phyloP scores from a whole-genome alignment of 805 yeast genomes.

The Suhomyces tanzawaensis region DNA sequence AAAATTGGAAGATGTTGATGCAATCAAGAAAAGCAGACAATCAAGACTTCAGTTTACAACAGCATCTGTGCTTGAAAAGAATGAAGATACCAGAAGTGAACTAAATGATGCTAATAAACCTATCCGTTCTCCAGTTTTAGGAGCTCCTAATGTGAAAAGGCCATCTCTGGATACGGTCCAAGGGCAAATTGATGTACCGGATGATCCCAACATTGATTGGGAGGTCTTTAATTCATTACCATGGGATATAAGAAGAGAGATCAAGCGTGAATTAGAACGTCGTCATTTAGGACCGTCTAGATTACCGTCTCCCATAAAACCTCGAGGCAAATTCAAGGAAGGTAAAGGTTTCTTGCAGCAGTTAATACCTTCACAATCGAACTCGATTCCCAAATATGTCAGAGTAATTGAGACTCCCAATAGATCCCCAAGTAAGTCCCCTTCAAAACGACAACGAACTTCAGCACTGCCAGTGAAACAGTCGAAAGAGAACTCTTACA shows the following conservation, averaged over 20 bases:
- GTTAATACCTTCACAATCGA: conserved; percentile 32
- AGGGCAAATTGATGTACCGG: background rate
- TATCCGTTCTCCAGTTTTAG: no score
- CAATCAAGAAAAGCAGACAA: conserved; percentile 20
- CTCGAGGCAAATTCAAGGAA: no score
- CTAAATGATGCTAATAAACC: background rate
- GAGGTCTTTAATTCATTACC: conserved; percentile 68
- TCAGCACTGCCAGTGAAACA: conserved; percentile 15
- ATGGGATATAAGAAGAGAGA: conserved; percentile 58
- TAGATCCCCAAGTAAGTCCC: conserved; percentile 23
- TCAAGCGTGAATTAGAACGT: conserved; percentile 50
- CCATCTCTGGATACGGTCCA: conserved; percentile 9
- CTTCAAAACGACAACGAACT: conserved; percentile 11
- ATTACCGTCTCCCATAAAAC: no score
- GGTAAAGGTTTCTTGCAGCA: conserved; percentile 36
- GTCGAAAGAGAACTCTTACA: conserved; percentile 12
- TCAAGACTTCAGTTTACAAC: conserved; percentile 20
- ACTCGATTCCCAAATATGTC: conserved; percentile 28
- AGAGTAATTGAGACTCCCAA: conserved; percentile 33
- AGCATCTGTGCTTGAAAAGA: conserved; percentile 25
- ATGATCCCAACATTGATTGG: conserved; percentile 52
- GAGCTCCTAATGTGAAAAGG: conserved; percentile 13
- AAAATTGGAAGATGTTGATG: conserved; percentile 43
- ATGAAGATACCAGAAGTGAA: conserved; percentile 8
- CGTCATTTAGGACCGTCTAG: conserved; percentile 33